Evolutionary conservation across 495 filamentous ascomycete species (phyloP), one percentile per base, ranked within the genome.

Genomic region (Aspergillus avenaceus): DNA sequence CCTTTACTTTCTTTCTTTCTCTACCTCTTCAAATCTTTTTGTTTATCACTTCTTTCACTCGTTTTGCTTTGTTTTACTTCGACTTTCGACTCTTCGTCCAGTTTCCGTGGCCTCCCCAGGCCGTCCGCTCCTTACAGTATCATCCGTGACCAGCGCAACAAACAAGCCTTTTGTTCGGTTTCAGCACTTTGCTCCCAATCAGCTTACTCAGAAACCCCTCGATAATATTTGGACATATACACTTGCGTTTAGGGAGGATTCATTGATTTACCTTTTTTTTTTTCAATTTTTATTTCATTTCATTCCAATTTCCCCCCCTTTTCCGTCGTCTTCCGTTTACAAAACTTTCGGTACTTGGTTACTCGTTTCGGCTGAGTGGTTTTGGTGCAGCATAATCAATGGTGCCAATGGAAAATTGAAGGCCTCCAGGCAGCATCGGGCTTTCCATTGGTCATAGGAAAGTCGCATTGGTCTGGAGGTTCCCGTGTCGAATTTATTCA

Each of bases 81-180:
- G 24, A 25, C 50, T 55, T 54, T 54, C 60, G 58, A 59, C 54
- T 49, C 47, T 51, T 53, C 54, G 49, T 52, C 45, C 42, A 41
- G 41, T 29, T 42, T 32, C 47, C 47, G 45, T 61, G 71, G 69
- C 67, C 70, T 61, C 59, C 58, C 69, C 61, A 67, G 72, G 70
- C 71, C 72, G 72, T 74, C 72, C 72, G 60, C 65, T 75, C 72
- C 61, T 75, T 75, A 62, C 59, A 31, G 31, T 44, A 45, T 43
- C 46, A 36, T 41, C 44, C 52, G 28, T 47, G 34, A 18, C 43
- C 38, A 41, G 43, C 29, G 44, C 42, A 52, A 54, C 54, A 34
- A 34, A 43, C 47, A 27, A 38, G 49, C 37, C 18, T 24, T 26
- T 29, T 38, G 18, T 21, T 43, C 37, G 12, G 19, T 23, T 36